These are phyloP conservation scores for Phytophthora ohioensis DNA, from an alignment of 352 stramenopile species.

Conservation along the genomic window DNA sequence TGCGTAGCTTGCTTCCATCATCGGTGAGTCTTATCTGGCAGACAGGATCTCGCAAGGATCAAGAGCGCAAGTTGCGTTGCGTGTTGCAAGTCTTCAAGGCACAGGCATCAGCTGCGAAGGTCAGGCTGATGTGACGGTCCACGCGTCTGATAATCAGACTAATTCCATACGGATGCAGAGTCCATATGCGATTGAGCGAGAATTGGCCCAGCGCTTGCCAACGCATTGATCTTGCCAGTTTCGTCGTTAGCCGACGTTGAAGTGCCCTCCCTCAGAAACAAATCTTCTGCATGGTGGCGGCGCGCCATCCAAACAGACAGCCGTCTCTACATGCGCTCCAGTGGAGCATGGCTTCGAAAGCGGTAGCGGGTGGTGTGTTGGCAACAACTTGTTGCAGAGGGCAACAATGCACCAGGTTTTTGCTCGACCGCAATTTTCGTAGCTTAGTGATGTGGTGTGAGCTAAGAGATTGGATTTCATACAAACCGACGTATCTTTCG, in stretches of 20 bases:
- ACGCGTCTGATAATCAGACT: background rate
- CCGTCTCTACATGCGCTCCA: conserved; percentile 5
- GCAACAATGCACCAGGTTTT: conserved; percentile 2
- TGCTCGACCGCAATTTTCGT: conserved; percentile 10
- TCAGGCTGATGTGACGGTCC: conserved; percentile 8
- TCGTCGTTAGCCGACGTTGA: conserved; percentile 1
- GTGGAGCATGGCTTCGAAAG: background rate
- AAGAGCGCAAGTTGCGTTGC: background rate
- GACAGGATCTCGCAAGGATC: background rate
- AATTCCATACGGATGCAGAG: background rate
- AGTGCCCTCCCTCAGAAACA: background rate
- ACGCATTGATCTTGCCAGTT: background rate
- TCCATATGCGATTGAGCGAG: background rate
- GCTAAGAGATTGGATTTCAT: background rate
- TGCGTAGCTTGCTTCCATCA: no score
- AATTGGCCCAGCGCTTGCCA: background rate
- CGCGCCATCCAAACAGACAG: background rate
- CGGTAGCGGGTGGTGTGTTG: background rate
- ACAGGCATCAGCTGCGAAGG: conserved; percentile 9
- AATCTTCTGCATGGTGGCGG: background rate
- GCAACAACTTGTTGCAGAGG: background rate
- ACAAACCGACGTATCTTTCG: background rate
- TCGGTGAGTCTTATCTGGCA: background rate
- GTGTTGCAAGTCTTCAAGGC: conserved; percentile 13
- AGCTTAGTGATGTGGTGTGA: background rate